These are phyloP conservation scores for Myxozyma mucilagina DNA, from an alignment of 805 yeast genomes.

Conservation along the genomic window DNA sequence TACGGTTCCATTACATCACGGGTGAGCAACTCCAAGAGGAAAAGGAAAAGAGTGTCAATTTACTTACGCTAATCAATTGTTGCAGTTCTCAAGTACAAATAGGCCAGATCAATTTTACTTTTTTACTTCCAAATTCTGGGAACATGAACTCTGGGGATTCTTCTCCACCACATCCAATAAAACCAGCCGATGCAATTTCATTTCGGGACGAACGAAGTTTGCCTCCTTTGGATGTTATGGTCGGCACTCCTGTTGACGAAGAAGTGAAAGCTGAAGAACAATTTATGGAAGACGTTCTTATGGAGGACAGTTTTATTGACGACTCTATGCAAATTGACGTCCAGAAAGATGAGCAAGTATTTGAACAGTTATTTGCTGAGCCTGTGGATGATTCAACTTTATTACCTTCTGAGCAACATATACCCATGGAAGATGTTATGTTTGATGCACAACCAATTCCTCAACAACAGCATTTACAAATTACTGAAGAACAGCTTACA, in stretches of 20 bases:
- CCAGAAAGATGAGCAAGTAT: background rate
- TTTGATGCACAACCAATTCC: background rate
- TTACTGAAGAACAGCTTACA: background rate
- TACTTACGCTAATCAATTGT: background rate
- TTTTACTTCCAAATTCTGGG: constrained; percentile 71
- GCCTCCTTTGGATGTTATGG: constrained; percentile 6
- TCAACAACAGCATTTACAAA: background rate
- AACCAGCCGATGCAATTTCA: constrained; percentile 31
- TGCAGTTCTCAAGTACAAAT: constrained; percentile 65
- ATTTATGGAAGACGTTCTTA: background rate
- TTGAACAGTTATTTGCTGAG: constrained; percentile 7
- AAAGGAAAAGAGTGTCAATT: background rate
- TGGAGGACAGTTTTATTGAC: background rate
- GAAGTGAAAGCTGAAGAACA: background rate
- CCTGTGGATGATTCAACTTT: background rate
- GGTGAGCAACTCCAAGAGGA: constrained; percentile 38
- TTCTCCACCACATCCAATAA: constrained; percentile 22
- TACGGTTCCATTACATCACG: constrained; percentile 82
- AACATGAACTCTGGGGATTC: constrained; percentile 4
- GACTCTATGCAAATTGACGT: background rate
- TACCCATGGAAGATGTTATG: background rate
- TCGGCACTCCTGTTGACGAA: constrained; percentile 6
- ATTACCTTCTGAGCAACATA: background rate
- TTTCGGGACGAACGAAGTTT: constrained; percentile 16
- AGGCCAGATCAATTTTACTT: constrained; percentile 86